Conservation (phyloP, 176 grass and related monocot species). For the Neostapfia colusana region DNA sequence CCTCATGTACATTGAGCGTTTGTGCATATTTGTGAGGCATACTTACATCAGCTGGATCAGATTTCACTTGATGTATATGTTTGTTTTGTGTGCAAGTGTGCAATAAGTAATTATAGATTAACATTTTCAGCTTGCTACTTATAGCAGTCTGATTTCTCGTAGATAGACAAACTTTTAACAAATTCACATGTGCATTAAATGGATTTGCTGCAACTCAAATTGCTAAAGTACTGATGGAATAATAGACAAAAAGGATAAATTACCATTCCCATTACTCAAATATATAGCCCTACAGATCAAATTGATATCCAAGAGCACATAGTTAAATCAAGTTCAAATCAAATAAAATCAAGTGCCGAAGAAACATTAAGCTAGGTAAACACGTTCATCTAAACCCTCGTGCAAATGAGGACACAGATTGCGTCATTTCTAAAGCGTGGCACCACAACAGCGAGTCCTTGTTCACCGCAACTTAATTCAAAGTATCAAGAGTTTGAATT, state of each 20-base stretch:
- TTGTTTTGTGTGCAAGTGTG: slow-evolving; percentile 48
- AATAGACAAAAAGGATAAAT: neutral
- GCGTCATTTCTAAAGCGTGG: no score
- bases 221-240: neutral
- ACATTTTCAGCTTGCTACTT: slow-evolving; percentile 27
- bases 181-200: neutral
- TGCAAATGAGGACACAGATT: neutral
- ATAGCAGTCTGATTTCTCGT: neutral
- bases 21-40: slow-evolving; percentile 29
- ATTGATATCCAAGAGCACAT: neutral
- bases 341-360: neutral
- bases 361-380: neutral
- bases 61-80: slow-evolving; percentile 24
- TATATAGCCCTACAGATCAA: neutral
- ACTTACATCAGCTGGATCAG: slow-evolving; percentile 7
- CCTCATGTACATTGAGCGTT: slow-evolving; percentile 18
- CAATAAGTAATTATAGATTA: slow-evolving; percentile 14
- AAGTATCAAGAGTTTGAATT: no score
- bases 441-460: no score
- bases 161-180: neutral
- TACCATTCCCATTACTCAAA: neutral
- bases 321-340: neutral
- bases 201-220: slow-evolving; percentile 6
- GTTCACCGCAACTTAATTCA: no score
- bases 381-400: neutral